Evolutionary conservation across 108 stramenopile genomes (phyloP), one percentile per base, ranked within the genome.

Genomic region (Fragilaria radians): DNA sequence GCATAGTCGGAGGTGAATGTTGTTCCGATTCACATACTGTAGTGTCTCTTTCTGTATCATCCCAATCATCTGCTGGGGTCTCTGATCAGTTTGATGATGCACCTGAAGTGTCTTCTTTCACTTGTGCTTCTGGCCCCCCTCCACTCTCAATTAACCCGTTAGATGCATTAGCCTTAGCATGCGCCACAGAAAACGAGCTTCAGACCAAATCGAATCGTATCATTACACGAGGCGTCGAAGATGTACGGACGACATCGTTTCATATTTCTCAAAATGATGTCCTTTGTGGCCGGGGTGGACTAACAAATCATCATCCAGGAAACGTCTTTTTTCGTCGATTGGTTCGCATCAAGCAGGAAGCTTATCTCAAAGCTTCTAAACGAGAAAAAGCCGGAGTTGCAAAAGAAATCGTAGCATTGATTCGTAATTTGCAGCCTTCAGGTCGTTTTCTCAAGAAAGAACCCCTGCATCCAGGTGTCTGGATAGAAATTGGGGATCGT

Each of bases 401-500:
- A 26, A 47, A 28, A 3, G 50, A 52, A 17, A 52, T 61, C 11
- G 60, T 61, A 1, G 48, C 48, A n/a, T 23, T 31, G 2, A 50
- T 61, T 32, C 46, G 60, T 18, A 4, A 2, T 25, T 62, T 72
- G 46, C 34, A 70, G 23, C 79, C 79, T 29, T 74, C 79, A 4
- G 79, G 79, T 23, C 48, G 79, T 17, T 81, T 81, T 49, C 42
- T 81, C 23, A 61, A 70, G 36, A 72, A 76, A 54, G 70, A 73
- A 18, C 42, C 32, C n/a, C 32, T 57, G 9, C 32, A 17, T 19
- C n/a, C n/a, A 23, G 47, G 50, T 24, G 65, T 42, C 28, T 80
- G 67, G 71, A 58, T 69, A 47, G 79, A 80, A 28, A 76, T 80
- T 34, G 79, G 79, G n/a, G 79, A 80, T 25, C 54, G 59, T 30